Base-by-base conservation (phyloP, 768 basidiomycete species). In the Harrya chromipes region DNA sequence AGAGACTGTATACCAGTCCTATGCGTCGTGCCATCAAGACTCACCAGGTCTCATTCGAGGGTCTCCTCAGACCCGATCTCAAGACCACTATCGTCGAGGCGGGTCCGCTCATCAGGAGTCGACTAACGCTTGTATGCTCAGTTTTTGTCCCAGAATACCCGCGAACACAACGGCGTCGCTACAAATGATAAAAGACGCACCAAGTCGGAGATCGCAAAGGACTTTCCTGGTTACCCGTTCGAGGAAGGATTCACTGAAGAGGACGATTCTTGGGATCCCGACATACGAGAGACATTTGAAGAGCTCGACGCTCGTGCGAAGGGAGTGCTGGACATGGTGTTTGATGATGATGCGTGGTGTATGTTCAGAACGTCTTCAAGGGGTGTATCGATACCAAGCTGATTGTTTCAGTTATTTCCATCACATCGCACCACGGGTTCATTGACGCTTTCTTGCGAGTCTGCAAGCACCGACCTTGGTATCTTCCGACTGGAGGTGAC, bases 131-230 rank as follows among this genome's bases (percentile, higher is more conserved):
- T 29, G 20, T 35, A 6, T 4, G 20, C 44, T 58, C 24, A 43
- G 2, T 35, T 7, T 34, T 14, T 40, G 1, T 6, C 8, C 1
- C 20, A 90, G 88, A 76, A 84, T 51, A 77, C 80, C 41, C 79
- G 87, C 26, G 88, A 90, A 63, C 74, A 74, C 52, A 78, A 80
- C 50, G 81, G 86, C 0, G 74, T 79, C 1, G 85, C 88, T 50
- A 87, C 86, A 0, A 88, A 85, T 58, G 87, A 90, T 64, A 76
- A 78, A 54, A 78, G 87, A 13, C 71, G 72, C 17, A 70, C 74
- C 2, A 71, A 67, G 27, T 72, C 77, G 0, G 73, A 78, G 46
- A 82, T 90, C 51, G 56, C 63, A 0, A 48, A 50, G 0, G 56
- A 72, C 6, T 87, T 67, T 59, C 81, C 83, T 0, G 62, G 66